Conservation (phyloP, 2,329 filamentous ascomycete species). For the Cladophialophora yegresii region DNA sequence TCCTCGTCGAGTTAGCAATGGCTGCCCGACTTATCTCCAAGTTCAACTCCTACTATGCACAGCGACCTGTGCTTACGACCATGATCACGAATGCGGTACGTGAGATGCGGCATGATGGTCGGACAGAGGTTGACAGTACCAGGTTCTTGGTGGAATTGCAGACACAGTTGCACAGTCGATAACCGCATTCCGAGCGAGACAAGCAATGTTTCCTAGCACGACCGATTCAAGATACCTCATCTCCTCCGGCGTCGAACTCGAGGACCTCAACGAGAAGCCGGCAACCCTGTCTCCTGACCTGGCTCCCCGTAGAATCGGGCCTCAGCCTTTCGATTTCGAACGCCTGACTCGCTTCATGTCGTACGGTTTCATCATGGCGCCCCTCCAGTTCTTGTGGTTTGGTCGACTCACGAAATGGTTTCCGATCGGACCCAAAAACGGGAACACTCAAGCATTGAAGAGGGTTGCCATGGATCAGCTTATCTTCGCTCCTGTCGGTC, state of each 20-base stretch:
- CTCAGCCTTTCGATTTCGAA: conserved; percentile 93
- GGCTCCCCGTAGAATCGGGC: conserved; percentile 62
- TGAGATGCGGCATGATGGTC: conserved; percentile 3
- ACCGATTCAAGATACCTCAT: conserved; percentile 58
- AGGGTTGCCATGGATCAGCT: conserved; percentile 90
- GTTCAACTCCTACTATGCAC: conserved; percentile 93
- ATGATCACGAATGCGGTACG: conserved; percentile 96
- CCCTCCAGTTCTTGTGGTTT: conserved; percentile 95
- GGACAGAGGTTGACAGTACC: conserved; percentile 14
- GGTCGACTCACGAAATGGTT: conserved; percentile 78
- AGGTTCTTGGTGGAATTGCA: conserved; percentile 60
- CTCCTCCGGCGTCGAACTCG: conserved; percentile 74
- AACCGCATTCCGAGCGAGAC: conserved; percentile 68
- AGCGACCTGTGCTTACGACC: conserved; percentile 91
- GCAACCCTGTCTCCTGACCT: conserved; percentile 67
- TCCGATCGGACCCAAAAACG: conserved; percentile 75
- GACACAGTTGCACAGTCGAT: conserved; percentile 95
- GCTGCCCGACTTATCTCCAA: conserved; percentile 77
- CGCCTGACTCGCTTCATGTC: conserved; percentile 92
- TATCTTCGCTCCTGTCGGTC: conserved; percentile 84
- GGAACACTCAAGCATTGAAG: conserved; percentile 78
- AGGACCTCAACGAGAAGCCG: conserved; percentile 81
- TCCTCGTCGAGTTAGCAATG: conserved; percentile 85
- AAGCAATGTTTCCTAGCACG: conserved; percentile 55
- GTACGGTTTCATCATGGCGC: conserved; percentile 95